phyloP scores from a whole-genome alignment of 2,329 filamentous ascomycete genomes.

The Stagonosporopsis cucurbitacearum region DNA sequence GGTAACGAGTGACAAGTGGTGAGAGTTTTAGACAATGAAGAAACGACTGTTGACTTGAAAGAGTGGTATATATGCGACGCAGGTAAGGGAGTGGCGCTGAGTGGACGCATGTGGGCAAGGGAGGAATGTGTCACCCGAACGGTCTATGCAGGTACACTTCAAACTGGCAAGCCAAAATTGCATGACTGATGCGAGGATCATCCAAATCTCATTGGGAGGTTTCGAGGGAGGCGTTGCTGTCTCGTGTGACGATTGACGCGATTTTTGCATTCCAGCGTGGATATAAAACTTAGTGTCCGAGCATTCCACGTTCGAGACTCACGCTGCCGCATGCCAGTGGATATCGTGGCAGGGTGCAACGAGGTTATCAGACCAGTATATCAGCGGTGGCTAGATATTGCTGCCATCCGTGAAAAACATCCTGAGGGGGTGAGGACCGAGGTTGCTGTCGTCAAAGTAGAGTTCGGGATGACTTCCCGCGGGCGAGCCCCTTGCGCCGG shows the following conservation, averaged over 20 bases:
- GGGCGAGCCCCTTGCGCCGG: conserved; percentile 9
- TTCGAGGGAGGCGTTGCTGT: conserved; percentile 9
- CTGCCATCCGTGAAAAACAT: neutral
- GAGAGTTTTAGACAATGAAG: conserved; percentile 12
- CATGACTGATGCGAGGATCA: conserved; percentile 17
- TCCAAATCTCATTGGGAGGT: conserved; percentile 10
- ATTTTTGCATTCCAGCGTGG: conserved; percentile 14
- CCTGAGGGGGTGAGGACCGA: neutral
- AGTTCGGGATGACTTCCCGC: conserved; percentile 9
- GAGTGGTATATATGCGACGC: conserved; percentile 18
- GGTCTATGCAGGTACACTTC: conserved; percentile 16
- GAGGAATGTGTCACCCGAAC: conserved; percentile 18
- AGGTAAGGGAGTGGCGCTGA: conserved; percentile 19
- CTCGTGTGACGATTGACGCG: conserved; percentile 16
- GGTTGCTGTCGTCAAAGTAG: conserved; percentile 6
- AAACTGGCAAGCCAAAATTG: conserved; percentile 15
- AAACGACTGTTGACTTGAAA: neutral
- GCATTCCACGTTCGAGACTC: conserved; percentile 19
- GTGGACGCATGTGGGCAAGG: conserved; percentile 13
- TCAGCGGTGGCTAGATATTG: neutral
- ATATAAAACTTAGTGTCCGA: conserved; percentile 11
- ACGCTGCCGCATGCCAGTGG: conserved; percentile 15
- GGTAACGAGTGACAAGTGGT: conserved; percentile 19
- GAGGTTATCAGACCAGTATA: neutral
- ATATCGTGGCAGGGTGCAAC: conserved; percentile 14